These are phyloP conservation scores for Helminthosporium solani DNA, from an alignment of 2,329 filamentous ascomycete species.

Conservation along the genomic window DNA sequence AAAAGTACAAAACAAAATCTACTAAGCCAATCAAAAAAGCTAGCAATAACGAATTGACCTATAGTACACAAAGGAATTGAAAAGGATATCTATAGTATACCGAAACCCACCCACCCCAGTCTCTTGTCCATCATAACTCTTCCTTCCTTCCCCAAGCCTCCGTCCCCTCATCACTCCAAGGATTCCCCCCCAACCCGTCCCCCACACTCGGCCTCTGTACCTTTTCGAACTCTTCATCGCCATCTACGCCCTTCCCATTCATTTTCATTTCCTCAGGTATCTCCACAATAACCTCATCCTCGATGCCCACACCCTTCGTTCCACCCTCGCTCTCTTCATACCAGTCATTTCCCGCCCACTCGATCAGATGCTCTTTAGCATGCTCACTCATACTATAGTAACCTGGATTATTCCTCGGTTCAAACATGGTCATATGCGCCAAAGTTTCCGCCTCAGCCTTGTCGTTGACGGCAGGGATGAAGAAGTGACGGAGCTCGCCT, in stretches of 20 bases:
- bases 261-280: constrained; percentile 11
- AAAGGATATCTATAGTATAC: constrained; percentile 2
- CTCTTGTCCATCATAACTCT: neutral
- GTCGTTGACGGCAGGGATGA: constrained; percentile 65
- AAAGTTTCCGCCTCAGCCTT: constrained; percentile 73
- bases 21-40: no score
- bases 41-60: no score
- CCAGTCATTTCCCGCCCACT: constrained; percentile 68
- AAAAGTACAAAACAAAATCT: no score
- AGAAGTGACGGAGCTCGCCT: constrained; percentile 33
- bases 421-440: constrained; percentile 83
- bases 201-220: constrained; percentile 14
- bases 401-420: constrained; percentile 68
- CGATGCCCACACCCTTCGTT: constrained; percentile 21
- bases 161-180: constrained; percentile 26
- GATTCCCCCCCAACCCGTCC: constrained; percentile 1
- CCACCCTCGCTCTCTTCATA: constrained; percentile 54
- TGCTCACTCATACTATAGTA: constrained; percentile 67
- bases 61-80: neutral
- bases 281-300: constrained; percentile 34
- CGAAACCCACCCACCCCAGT: neutral
- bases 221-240: constrained; percentile 27
- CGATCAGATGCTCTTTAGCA: constrained; percentile 64
- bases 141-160: constrained; percentile 11
- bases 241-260: neutral